A percentile compares a stretch with the other conserved stretches of the same genome.
phyloP scores from a whole-genome alignment of 2,329 filamentous ascomycete genomes.

The Aspergillus fumigatus region DNA sequence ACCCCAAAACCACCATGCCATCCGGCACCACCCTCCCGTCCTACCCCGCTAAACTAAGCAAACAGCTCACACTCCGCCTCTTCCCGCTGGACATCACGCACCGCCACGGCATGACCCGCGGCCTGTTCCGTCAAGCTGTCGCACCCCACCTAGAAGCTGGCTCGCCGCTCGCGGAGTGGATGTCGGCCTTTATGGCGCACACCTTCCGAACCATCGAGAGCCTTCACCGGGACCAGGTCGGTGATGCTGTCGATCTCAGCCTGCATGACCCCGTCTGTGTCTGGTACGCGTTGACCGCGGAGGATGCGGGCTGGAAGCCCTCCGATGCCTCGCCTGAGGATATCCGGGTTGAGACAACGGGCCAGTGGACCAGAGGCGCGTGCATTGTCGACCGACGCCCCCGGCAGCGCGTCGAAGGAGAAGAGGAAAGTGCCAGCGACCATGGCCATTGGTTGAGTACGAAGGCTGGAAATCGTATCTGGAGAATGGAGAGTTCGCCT shows the following conservation, averaged over 20 bases:
- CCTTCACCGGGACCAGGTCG: conserved; percentile 52
- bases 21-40: conserved; percentile 48
- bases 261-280: conserved; percentile 75
- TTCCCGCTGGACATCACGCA: conserved; percentile 76
- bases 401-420: conserved; percentile 41
- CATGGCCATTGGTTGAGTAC: conserved; percentile 69
- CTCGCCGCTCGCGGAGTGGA: conserved; percentile 71
- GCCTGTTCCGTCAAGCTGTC: conserved; percentile 56
- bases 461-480: conserved; percentile 72
- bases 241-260: conserved; percentile 53
- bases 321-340: conserved; percentile 63
- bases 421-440: conserved; percentile 63
- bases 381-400: conserved; percentile 74
- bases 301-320: conserved; percentile 36
- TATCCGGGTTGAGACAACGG: conserved; percentile 80
- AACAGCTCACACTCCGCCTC: conserved; percentile 61
- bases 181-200: conserved; percentile 65
- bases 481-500: conserved; percentile 65
- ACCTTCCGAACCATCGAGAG: conserved; percentile 65
- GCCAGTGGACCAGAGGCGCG: conserved; percentile 94
- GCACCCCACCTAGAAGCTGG: conserved; percentile 54
- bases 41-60: conserved; percentile 63
- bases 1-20: conserved; percentile 78
- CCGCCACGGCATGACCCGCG: conserved; percentile 60
- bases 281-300: conserved; percentile 66